Evolutionary conservation across 306 rosid species (phyloP), one percentile per base, ranked within the genome.

Genomic region (Quercus dentata): DNA sequence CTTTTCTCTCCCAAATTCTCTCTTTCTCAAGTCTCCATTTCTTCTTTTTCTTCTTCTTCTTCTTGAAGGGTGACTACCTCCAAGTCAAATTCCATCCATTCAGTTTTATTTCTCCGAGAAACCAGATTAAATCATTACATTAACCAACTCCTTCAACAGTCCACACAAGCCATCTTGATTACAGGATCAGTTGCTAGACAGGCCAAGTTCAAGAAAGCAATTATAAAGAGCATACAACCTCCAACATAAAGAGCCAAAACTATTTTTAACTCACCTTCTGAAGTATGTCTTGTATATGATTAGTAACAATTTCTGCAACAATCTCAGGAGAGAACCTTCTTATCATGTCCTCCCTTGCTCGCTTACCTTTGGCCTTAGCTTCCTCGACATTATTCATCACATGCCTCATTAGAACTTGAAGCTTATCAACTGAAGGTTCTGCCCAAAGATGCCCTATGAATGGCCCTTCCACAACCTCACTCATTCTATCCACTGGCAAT

Each of bases 391-490:
- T 83, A 25, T 58, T 72, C 79, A 63, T 83, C 67, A 91, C 92
- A 44, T 31, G 85, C 83, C 97, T 91, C 91, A 94, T 87, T 33
- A 90, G 78, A 81, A 62, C 78, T 84, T 49, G 88, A 86, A 91
- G 90, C 83, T 75, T 75, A 28, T 64, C 17, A 33, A 79, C 87
- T 1, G 91, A 91, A 74, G 98, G 98, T 67, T 94, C 95, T 54
- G 95, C 98, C 97, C 98, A 94, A 73, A 87, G 86, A 85, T 94
- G 97, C 73, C 97, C 94, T 82, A 61, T 74, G 62, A 94, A 94
- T 56, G 97, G 98, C 78, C 94, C 98, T 79, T 94, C 94, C 76
- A 33, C 57, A 38, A 91, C 92, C 59, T 90, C 83, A 72, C 91
- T 94, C 97, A 94, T 80, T 76, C 87, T 85, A 76, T 89, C 92